Evolutionary conservation across 1,284 basidiomycete species (phyloP).

Genomic region (Microstroma glucosiphilum): DNA sequence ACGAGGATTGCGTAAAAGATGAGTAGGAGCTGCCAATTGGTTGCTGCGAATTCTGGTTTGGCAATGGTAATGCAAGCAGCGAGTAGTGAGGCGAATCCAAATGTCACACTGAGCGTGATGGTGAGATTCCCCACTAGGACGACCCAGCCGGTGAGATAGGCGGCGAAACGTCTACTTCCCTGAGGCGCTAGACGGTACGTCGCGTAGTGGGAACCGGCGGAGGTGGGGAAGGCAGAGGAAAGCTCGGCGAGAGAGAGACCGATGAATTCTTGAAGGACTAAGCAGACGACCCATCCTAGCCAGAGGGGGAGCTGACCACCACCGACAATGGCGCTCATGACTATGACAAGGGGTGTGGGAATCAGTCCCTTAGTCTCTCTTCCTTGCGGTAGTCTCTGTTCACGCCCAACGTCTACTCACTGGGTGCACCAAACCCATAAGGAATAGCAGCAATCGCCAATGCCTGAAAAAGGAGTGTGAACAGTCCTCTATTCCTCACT

Average conservation of each 20-base stretch:
- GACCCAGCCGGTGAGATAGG: slow-evolving; percentile 16
- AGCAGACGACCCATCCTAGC: slow-evolving; percentile 16
- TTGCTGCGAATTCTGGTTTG: slow-evolving; percentile 13
- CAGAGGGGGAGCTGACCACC: slow-evolving; percentile 17
- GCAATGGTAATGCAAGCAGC: slow-evolving; percentile 7
- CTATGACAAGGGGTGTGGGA: too few species aligned
- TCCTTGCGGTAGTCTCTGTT: too few species aligned
- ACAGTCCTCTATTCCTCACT: slow-evolving; percentile 7
- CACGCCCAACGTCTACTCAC: too few species aligned
- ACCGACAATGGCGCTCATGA: slow-evolving; percentile 14
- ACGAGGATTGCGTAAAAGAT: slow-evolving; percentile 16
- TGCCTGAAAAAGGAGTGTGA: slow-evolving; percentile 16
- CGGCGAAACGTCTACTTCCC: not conserved
- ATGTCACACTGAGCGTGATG: slow-evolving; percentile 18
- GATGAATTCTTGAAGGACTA: slow-evolving; percentile 13
- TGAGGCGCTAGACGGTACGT: slow-evolving; percentile 7
- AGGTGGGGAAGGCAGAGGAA: slow-evolving; percentile 13
- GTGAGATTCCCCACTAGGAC: slow-evolving; percentile 16
- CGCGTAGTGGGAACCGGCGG: slow-evolving; percentile 15
- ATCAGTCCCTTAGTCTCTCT: too few species aligned
- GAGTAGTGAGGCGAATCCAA: slow-evolving; percentile 15
- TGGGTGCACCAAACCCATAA: slow-evolving; percentile 14
- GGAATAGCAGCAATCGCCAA: slow-evolving; percentile 19
- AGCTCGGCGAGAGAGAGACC: slow-evolving; percentile 15
- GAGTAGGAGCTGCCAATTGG: slow-evolving; percentile 13